A percentile compares a stretch with the other conserved stretches of the same genome.
Evolutionary conservation across 129 eudicot genomes (phyloP).

Genomic region (Arctium minus): DNA sequence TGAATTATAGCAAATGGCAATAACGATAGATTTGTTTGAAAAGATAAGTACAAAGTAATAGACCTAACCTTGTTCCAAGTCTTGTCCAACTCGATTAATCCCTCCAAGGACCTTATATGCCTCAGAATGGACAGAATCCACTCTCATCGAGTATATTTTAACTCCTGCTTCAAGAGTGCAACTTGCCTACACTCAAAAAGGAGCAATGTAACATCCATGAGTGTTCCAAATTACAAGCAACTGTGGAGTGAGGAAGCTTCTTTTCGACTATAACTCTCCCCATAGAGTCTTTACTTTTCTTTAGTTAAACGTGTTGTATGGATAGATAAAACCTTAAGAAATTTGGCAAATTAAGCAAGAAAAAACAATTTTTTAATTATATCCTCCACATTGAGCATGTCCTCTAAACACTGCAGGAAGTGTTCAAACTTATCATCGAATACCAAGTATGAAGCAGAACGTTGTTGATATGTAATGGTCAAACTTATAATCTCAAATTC

Average conservation of each 20-base stretch:
- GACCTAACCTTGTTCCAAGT: constrained; percentile 63
- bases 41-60: background rate
- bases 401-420: no score
- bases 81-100: constrained; percentile 83
- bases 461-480: no score
- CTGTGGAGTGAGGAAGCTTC: background rate
- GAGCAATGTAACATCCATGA: constrained; percentile 15
- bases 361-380: background rate
- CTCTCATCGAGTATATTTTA: constrained; percentile 88
- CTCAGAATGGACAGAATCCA: constrained; percentile 91
- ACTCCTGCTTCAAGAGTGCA: constrained; percentile 99
- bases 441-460: no score
- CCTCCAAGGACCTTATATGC: constrained; percentile 94
- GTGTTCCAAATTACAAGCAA: background rate
- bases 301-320: background rate
- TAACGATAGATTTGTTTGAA: background rate
- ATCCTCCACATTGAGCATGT: background rate
- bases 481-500: no score
- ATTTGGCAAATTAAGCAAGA: background rate
- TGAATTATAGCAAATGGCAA: background rate
- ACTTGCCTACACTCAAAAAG: constrained; percentile 58
- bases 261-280: background rate
- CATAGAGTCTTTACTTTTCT: background rate
- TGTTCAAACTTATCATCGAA: no score
- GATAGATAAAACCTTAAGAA: background rate